Percentiles rank a stretch among this genome's conserved stretches.
Evolutionary conservation across 2,329 filamentous ascomycete genomes (phyloP).

Genomic region (Talaromyces sp.): DNA sequence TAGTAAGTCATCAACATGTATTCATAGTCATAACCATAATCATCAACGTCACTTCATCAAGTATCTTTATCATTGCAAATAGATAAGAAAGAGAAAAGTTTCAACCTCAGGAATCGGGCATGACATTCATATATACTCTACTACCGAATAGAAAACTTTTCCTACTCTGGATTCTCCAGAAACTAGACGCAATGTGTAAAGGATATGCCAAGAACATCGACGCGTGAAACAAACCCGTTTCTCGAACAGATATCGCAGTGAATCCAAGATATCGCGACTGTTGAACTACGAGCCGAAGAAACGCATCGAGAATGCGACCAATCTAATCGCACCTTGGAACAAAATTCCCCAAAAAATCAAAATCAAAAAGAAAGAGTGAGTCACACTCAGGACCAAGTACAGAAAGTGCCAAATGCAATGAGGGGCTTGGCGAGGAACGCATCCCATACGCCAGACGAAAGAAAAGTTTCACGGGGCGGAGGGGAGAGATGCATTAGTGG

Average conservation of each 20-base stretch:
- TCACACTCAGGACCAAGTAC: not conserved
- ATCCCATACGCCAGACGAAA: not conserved
- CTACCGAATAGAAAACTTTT: not conserved
- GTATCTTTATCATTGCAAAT: not conserved
- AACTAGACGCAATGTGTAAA: too few species aligned
- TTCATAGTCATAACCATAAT: not conserved
- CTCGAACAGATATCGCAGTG: too few species aligned
- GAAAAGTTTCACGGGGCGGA: not conserved
- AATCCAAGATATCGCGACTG: not conserved
- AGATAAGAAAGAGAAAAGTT: not conserved
- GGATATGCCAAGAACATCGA: conserved; percentile 4
- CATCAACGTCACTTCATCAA: not conserved
- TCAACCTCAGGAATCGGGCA: conserved; percentile 5
- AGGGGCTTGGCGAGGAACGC: not conserved
- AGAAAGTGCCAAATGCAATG: not conserved
- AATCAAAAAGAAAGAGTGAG: not conserved
- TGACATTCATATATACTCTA: conserved; percentile 1
- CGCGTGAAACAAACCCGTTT: not conserved
- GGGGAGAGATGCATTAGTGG: not conserved
- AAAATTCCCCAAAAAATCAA: not conserved
- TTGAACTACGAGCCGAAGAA: not conserved
- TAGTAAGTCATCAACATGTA: not conserved
- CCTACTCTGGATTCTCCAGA: not conserved
- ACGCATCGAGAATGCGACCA: not conserved
- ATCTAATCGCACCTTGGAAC: not conserved